Evolutionary conservation across 179 eudicot species (phyloP), one percentile per base, ranked within the genome.

Genomic region (Amaranthus tricolor): DNA sequence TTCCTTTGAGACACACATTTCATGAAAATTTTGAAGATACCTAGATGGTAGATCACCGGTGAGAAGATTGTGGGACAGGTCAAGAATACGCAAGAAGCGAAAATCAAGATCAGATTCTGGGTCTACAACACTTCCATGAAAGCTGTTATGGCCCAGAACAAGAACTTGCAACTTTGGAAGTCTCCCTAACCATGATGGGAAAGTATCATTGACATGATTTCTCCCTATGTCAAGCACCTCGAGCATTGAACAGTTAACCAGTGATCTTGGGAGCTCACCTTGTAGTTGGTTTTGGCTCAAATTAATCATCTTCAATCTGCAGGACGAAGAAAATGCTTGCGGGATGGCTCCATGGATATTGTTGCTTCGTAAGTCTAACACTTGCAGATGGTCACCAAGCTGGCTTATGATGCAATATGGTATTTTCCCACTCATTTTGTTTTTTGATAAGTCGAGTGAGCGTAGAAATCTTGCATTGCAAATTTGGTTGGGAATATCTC

Each of bases 61-160:
- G 31, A 72, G 75, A 56, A 21, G 45, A 16, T 86, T 88, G 17
- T 62, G 40, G 62, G 92, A 87, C 16, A 86, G 80, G 66, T 85
- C 89, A 71, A 84, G 44, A n/a, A 88, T 83, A 6, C 78, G 82
- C 53, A 86, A 48, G 52, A 31, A 54, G 0, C 69, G 81, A 40
- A 84, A 76, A n/a, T 13, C 63, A 1, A 15, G 8, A 50, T 31
- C 59, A 2, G 56, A 20, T 40, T 44, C 11, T 0, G 65, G 81
- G 9, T n/a, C 51, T 47, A 21, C 44, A 0, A 82, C 61, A n/a
- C 57, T 19, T 7, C 85, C 88, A 56, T 78, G 62, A 47, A 86
- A 78, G 16, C 59, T 69, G 50, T 85, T 86, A 9, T 53, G 67
- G n/a, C 78, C 52, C 51, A 88, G 57, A 19, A 79, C 24, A 9